A percentile compares a stretch with the other conserved stretches of the same genome.
Evolutionary conservation across 73 alveolate species (phyloP).

Genomic region (Symbiodinium natans): DNA sequence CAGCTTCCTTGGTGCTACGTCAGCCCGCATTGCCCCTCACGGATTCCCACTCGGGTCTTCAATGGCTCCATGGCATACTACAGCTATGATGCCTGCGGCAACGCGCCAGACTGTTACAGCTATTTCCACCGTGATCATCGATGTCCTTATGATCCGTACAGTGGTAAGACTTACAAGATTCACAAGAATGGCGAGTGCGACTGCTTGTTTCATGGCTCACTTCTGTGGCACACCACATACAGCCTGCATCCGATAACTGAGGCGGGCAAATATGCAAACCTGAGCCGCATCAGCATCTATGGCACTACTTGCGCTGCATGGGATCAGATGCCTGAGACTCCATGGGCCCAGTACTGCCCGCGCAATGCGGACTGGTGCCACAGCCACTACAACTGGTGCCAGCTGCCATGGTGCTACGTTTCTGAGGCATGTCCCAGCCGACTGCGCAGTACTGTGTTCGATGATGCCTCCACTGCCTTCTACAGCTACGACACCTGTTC

Average conservation of each 20-base stretch:
- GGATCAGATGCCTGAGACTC: conserved; percentile 76
- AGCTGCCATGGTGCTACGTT: conserved; percentile 65
- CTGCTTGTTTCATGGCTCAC: conserved; percentile 44
- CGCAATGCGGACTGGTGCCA: conserved; percentile 46
- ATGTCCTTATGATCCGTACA: conserved; percentile 61
- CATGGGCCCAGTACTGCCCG: conserved; percentile 34
- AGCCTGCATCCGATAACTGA: neutral
- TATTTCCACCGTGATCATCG: conserved; percentile 4
- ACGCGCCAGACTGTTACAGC: conserved; percentile 25
- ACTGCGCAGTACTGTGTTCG: neutral
- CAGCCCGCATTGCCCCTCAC: neutral
- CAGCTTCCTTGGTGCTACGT: conserved; percentile 8
- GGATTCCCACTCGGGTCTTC: neutral
- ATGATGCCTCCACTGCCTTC: conserved; percentile 2
- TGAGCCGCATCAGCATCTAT: conserved; percentile 6
- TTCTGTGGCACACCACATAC: conserved; percentile 5
- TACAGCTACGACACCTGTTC: conserved; percentile 73
- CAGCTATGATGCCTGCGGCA: neutral
- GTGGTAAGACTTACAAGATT: neutral
- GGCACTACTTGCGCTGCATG: conserved; percentile 79
- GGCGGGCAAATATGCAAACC: conserved; percentile 9
- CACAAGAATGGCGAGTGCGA: conserved; percentile 66
- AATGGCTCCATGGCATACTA: conserved; percentile 14
- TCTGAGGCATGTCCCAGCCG: conserved; percentile 4
- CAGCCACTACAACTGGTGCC: conserved; percentile 48